Evolutionary conservation across 73 alveolate species (phyloP).

Genomic region (Paramecium octaurelia): DNA sequence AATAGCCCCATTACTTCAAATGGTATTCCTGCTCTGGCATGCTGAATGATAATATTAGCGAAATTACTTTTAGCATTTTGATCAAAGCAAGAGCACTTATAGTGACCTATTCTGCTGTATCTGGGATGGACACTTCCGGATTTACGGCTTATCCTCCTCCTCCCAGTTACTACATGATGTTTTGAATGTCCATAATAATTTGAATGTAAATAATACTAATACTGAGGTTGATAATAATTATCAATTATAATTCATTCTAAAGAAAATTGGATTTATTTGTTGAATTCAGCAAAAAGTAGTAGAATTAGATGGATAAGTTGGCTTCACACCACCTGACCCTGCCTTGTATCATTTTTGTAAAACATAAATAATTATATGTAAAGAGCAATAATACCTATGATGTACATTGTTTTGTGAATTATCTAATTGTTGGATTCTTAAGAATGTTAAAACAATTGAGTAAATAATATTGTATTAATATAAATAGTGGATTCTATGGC

Average conservation of each 20-base stretch:
- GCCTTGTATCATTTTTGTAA: too few species aligned
- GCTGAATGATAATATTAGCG: neutral
- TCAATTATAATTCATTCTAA: too few species aligned
- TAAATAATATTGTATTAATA: too few species aligned
- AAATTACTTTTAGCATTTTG: conserved; percentile 82
- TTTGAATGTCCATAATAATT: neutral
- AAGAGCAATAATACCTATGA: too few species aligned
- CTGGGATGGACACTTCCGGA: conserved; percentile 71
- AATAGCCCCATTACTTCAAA: conserved; percentile 99
- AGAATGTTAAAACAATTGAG: too few species aligned
- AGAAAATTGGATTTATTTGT: neutral
- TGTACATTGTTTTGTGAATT: too few species aligned
- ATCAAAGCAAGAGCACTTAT: conserved; percentile 86
- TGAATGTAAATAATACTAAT: neutral
- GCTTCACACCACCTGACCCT: too few species aligned
- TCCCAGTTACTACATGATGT: conserved; percentile 3
- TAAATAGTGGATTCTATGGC: too few species aligned
- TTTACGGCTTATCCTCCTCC: neutral
- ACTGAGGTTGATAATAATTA: neutral
- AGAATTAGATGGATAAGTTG: too few species aligned
- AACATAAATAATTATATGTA: too few species aligned
- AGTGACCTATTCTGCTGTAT: conserved; percentile 85
- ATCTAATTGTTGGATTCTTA: too few species aligned
- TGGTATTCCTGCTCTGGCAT: conserved; percentile 98
- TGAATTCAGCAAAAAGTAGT: neutral